Evolutionary conservation across 306 rosid genomes (phyloP), one percentile per base, ranked within the genome.

Genomic region (Betula pendula): DNA sequence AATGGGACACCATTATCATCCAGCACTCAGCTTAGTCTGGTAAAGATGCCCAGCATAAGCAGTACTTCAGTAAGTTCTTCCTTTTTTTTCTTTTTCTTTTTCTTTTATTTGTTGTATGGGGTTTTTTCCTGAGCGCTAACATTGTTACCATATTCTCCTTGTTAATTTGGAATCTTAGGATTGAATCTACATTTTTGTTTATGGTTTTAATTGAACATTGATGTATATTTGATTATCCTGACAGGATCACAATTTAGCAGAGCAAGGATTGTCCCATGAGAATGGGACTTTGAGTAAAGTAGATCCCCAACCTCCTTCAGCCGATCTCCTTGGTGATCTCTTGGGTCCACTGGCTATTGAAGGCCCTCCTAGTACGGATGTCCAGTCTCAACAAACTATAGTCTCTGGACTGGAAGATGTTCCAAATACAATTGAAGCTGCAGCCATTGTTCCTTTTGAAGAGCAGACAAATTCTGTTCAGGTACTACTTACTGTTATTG

Each of bases 301-400:
- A 70, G 94, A 92, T 81, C 85, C 90, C 68, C 83, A 83, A 75
- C 82, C 88, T 73, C 81, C 90, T 52, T 70, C 90, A 47, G 84
- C 82, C 45, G 98, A 96, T 86, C 83, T 92, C 80, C 90, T 92
- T 72, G 77, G 93, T 49, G 99, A 96, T 82, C 87, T 96, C 65
- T 87, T 96, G 87, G 96, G 96, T 81, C 92, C 98, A 33, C 83
- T 95, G 85, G 99, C 98, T 78, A 91, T 96, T 76, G 99, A 89
- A 87, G 99, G 94, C 55, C 97, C 98, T 81, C 96, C 97, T 1
- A n/a, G 88, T 72, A 68, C 68, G 79, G 53, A 70, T 82, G 85
- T 43, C 75, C 88, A 80, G 66, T 75, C 88, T 52, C 90, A 82
- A 58, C 82, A 77, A 8, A 81, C 62, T 79, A 51, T 81, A 76